Conservation (phyloP, 306 rosid genomes). For the Vigna trinervia region DNA sequence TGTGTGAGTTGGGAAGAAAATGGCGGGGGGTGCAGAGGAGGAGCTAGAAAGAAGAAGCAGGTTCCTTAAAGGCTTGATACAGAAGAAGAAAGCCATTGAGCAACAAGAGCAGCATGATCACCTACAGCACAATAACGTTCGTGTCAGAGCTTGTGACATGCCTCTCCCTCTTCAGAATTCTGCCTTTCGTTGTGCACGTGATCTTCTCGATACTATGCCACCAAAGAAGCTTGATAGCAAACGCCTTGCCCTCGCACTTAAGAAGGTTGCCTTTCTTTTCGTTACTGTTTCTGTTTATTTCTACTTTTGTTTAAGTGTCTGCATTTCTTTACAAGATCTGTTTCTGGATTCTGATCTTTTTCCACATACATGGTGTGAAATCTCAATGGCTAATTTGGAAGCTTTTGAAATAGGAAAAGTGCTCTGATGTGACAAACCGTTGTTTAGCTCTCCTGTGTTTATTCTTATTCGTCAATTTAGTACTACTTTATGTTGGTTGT, state of each 20-base stretch:
- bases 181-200: slow-evolving; percentile 79
- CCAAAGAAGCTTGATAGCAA: slow-evolving; percentile 86
- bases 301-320: not conserved
- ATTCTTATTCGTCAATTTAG: not conserved
- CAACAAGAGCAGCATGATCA: slow-evolving; percentile 64
- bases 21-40: slow-evolving; percentile 74
- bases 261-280: slow-evolving; percentile 62
- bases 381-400: slow-evolving; percentile 26
- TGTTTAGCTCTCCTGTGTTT: not conserved
- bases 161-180: slow-evolving; percentile 70
- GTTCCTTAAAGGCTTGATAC: slow-evolving; percentile 74
- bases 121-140: slow-evolving; percentile 48
- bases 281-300: not conserved
- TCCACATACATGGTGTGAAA: not conserved
- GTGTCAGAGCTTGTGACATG: slow-evolving; percentile 85
- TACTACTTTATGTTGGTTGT: not conserved
- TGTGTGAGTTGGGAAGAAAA: slow-evolving; percentile 33
- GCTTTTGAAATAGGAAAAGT: slow-evolving; percentile 32
- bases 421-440: not conserved
- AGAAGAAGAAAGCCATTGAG: slow-evolving; percentile 82
- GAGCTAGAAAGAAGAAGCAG: slow-evolving; percentile 92
- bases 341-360: slow-evolving; percentile 30
- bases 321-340: slow-evolving; percentile 21
- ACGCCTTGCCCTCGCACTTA: slow-evolving; percentile 80
- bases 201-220: slow-evolving; percentile 80